phyloP scores from a whole-genome alignment of 805 yeast species.

The Metschnikowia picachoensis region DNA sequence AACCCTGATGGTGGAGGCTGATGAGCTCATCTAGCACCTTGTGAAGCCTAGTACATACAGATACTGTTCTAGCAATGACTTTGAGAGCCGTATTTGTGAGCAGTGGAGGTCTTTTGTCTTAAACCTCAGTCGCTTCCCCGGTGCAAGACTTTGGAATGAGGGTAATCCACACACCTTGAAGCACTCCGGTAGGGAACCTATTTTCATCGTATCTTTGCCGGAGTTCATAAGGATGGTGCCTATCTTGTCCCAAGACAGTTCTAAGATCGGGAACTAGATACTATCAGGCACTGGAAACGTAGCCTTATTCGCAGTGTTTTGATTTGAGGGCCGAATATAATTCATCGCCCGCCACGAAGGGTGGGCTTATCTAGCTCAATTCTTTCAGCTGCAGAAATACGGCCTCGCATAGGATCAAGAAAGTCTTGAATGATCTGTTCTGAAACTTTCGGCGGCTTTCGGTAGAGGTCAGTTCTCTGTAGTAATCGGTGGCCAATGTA shows the following conservation, averaged over 20 bases:
- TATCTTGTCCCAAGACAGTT: neutral
- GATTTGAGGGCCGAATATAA: neutral
- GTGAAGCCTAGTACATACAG: slow-evolving; percentile 1
- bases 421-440: neutral
- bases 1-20: slow-evolving; percentile 5
- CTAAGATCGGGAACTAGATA: neutral
- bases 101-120: neutral
- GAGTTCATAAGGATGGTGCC: neutral
- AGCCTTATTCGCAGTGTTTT: neutral
- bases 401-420: neutral
- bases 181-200: neutral
- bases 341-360: neutral
- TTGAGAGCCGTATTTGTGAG: neutral
- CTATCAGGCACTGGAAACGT: neutral
- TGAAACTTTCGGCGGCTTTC: neutral
- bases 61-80: slow-evolving; percentile 1
- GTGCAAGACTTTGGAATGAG: neutral
- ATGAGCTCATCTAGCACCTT: neutral
- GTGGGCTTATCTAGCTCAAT: neutral
- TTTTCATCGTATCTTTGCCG: neutral
- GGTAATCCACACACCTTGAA: neutral
- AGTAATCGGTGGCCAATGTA: neutral
- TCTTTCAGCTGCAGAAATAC: neutral
- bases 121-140: neutral
- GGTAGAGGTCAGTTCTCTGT: neutral